Evolutionary conservation across 345 rosid species (phyloP).

Genomic region (Euphorbia lathyris): DNA sequence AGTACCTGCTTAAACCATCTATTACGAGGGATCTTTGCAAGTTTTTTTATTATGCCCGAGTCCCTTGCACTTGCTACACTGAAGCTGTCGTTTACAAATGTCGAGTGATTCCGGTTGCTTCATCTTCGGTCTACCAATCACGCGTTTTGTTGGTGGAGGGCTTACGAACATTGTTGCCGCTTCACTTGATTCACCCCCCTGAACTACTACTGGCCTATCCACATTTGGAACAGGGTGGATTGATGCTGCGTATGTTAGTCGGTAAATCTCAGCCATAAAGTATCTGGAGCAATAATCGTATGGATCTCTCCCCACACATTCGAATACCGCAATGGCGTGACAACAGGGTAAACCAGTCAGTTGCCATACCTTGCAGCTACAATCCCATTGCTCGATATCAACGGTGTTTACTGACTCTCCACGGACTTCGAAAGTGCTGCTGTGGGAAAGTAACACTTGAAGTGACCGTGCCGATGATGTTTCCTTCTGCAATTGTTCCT

Average conservation of each 20-base stretch:
- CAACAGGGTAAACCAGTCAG: constrained; percentile 74
- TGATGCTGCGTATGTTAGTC: constrained; percentile 15
- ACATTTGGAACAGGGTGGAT: constrained; percentile 78
- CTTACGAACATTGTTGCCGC: constrained; percentile 51
- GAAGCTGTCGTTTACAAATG: constrained; percentile 74
- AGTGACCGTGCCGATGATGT: constrained; percentile 43
- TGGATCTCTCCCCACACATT: constrained; percentile 52
- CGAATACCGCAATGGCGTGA: constrained; percentile 72
- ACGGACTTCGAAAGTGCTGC: constrained; percentile 60
- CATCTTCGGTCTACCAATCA: constrained; percentile 79
- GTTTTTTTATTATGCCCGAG: constrained; percentile 95
- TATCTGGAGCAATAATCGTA: constrained; percentile 69
- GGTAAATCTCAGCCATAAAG: constrained; percentile 24
- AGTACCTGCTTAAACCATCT: constrained; percentile 26
- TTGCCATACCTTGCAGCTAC: constrained; percentile 82
- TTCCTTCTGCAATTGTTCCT: constrained; percentile 70
- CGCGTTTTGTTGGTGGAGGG: constrained; percentile 84
- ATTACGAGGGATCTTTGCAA: constrained; percentile 54
- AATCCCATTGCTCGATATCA: constrained; percentile 65
- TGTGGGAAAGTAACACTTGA: constrained; percentile 47
- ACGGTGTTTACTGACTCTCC: constrained; percentile 59
- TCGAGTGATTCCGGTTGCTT: constrained; percentile 63
- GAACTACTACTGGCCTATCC: constrained; percentile 44
- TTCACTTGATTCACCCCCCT: constrained; percentile 38
- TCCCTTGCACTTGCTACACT: constrained; percentile 97